Conservation (phyloP, 2,329 filamentous ascomycete genomes). For the Aureobasidium uvarum region DNA sequence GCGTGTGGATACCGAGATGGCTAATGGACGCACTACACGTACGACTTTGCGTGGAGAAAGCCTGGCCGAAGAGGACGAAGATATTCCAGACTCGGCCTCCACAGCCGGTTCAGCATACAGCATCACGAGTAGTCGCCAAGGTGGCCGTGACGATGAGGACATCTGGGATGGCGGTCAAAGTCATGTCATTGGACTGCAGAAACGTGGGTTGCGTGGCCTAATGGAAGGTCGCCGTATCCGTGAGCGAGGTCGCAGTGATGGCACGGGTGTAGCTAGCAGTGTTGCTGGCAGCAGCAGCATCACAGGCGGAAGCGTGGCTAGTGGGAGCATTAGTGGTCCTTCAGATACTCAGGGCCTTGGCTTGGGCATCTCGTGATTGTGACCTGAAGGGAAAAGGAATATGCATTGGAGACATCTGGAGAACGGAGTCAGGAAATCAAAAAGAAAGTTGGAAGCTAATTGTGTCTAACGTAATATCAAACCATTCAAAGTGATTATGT, state of each 20-base stretch:
- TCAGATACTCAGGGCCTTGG: conserved; percentile 17
- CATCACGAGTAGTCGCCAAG: conserved; percentile 39
- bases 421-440: background rate
- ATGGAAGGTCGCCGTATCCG: conserved; percentile 92
- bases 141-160: conserved; percentile 54
- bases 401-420: background rate
- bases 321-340: conserved; percentile 6
- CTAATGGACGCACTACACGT: conserved; percentile 39
- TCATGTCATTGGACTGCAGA: conserved; percentile 92
- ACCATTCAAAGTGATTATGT: background rate
- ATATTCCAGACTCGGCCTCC: conserved; percentile 37
- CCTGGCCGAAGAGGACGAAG: conserved; percentile 40
- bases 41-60: conserved; percentile 39
- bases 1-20: conserved; percentile 53
- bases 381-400: background rate
- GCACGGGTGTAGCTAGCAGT: conserved; percentile 6
- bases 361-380: conserved; percentile 28
- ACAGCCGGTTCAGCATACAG: conserved; percentile 36
- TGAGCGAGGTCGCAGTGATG: conserved; percentile 58
- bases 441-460: background rate
- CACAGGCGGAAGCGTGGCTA: background rate
- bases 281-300: conserved; percentile 10
- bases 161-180: conserved; percentile 79
- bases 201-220: conserved; percentile 81
- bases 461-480: background rate